Evolutionary conservation across 2,329 filamentous ascomycete genomes (phyloP), one percentile per base, ranked within the genome.

Genomic region (Colletotrichum sidae): DNA sequence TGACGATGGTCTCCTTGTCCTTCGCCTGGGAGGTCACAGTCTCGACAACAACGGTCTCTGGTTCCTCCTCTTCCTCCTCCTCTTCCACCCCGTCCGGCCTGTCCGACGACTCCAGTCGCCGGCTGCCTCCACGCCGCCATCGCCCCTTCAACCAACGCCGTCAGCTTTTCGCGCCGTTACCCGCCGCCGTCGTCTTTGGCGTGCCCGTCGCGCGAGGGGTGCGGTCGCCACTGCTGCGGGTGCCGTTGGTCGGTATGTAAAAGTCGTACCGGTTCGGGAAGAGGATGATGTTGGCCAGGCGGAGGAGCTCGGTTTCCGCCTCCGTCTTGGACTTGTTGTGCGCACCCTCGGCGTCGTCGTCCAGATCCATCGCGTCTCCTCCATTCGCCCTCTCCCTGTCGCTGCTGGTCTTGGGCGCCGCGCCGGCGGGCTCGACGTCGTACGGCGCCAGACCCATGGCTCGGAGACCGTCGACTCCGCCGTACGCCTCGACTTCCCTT

Each of bases 401-500:
- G 10, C 38, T 12, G 8, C 8, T 4, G 47, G 33, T 34, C 51
- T 69, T 55, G 15, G 67, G 57, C 44, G 72, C 71, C 55, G 70
- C 75, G 57, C 72, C 72, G 34, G 78, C 72, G 55, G 78, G 67
- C 68, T 80, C 74, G 4, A 80, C 70, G 51, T 78, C 80, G 80
- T 84, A 87, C 3, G 83, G 83, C 42, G 80, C 80, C 1, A 88
- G 76, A 0, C 86, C 86, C 85, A 88, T 88, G n/a, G 85, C 85
- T 68, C 82, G 80, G 58, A 88, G 72, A 0, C 78, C 85, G 8
- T 81, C 81, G 2, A 80, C 76, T 2, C 84, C 84, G 10, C 84
- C 84, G 2, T 83, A 79, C 47, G 80, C 79, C 11, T 78, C 80
- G 67, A 87, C 85, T 59, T 86, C 84, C 41, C 79, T 80, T 71